Percentiles rank a stretch among this genome's conserved stretches.
Evolutionary conservation across 352 stramenopile genomes (phyloP).

Genomic region (Pythium sukuiense): DNA sequence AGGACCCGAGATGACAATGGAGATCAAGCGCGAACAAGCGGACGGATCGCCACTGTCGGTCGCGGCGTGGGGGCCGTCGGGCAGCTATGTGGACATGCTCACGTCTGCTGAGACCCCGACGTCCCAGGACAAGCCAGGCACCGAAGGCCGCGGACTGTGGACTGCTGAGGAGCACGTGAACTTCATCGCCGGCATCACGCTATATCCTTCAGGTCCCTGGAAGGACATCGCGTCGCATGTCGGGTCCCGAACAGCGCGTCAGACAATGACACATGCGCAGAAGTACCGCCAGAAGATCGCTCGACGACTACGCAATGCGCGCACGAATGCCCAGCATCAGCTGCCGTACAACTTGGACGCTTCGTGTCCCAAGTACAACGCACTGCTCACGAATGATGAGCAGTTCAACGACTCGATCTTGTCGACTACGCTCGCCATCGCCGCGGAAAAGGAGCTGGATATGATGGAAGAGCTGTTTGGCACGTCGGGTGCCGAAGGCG

Average conservation of each 20-base stretch:
- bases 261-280: slow-evolving; percentile 83
- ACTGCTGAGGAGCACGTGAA: slow-evolving; percentile 70
- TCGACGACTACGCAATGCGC: slow-evolving; percentile 64
- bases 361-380: slow-evolving; percentile 63
- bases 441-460: slow-evolving; percentile 66
- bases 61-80: slow-evolving; percentile 22
- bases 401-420: slow-evolving; percentile 83
- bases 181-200: slow-evolving; percentile 75
- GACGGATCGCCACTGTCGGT: slow-evolving; percentile 29
- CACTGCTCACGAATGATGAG: slow-evolving; percentile 69
- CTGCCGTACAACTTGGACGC: slow-evolving; percentile 68
- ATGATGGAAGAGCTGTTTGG: slow-evolving; percentile 46
- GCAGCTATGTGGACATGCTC: slow-evolving; percentile 32
- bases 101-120: slow-evolving; percentile 22
- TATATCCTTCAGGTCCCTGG: slow-evolving; percentile 75
- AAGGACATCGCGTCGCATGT: slow-evolving; percentile 80
- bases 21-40: slow-evolving; percentile 28
- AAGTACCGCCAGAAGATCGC: slow-evolving; percentile 87
- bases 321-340: slow-evolving; percentile 64
- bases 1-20: slow-evolving; percentile 18
- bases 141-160: slow-evolving; percentile 68
- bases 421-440: slow-evolving; percentile 70
- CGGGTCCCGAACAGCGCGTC: slow-evolving; percentile 63
- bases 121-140: slow-evolving; percentile 32
- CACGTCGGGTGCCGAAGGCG: neutral